phyloP scores from a whole-genome alignment of 208 protist genomes.

The Leishmania arabica region DNA sequence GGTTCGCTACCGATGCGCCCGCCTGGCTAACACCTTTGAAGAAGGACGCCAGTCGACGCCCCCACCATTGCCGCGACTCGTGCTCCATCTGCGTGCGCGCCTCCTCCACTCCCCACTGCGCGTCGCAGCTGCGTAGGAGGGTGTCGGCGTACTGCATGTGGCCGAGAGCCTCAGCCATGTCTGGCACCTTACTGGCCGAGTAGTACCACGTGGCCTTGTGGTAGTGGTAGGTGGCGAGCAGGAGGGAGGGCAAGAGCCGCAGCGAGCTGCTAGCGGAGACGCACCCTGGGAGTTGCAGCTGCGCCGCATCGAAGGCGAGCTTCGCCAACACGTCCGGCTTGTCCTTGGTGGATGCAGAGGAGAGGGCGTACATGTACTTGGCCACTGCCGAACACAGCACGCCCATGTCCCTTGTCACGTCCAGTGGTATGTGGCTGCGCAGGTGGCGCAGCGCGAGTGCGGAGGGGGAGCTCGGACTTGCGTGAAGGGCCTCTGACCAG shows the following conservation, averaged over 20 bases:
- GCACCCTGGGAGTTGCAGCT: slow-evolving; percentile 31
- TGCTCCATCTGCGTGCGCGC: slow-evolving; percentile 14
- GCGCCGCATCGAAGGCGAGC: slow-evolving; percentile 50
- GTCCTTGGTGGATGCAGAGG: slow-evolving; percentile 42
- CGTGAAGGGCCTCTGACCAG: slow-evolving; percentile 30
- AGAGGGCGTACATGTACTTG: slow-evolving; percentile 75
- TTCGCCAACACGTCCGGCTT: slow-evolving; percentile 58
- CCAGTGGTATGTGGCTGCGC: slow-evolving; percentile 38
- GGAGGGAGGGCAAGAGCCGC: slow-evolving; percentile 47
- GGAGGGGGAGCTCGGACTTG: slow-evolving; percentile 28
- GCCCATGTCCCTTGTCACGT: slow-evolving; percentile 31
- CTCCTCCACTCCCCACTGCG: slow-evolving; percentile 32
- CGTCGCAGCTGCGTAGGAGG: slow-evolving; percentile 40
- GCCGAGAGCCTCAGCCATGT: slow-evolving; percentile 66
- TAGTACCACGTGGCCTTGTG: slow-evolving; percentile 70
- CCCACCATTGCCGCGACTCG: slow-evolving; percentile 31
- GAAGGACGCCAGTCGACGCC: slow-evolving; percentile 10
- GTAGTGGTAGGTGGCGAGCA: slow-evolving; percentile 66
- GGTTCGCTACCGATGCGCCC: background rate
- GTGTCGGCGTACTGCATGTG: slow-evolving; percentile 62
- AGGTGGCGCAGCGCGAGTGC: slow-evolving; percentile 37
- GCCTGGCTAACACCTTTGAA: background rate
- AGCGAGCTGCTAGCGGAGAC: slow-evolving; percentile 25
- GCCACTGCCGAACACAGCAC: slow-evolving; percentile 47
- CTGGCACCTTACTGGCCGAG: slow-evolving; percentile 32